Evolutionary conservation across 805 yeast genomes (phyloP).

Genomic region (Clavispora asparagi): DNA sequence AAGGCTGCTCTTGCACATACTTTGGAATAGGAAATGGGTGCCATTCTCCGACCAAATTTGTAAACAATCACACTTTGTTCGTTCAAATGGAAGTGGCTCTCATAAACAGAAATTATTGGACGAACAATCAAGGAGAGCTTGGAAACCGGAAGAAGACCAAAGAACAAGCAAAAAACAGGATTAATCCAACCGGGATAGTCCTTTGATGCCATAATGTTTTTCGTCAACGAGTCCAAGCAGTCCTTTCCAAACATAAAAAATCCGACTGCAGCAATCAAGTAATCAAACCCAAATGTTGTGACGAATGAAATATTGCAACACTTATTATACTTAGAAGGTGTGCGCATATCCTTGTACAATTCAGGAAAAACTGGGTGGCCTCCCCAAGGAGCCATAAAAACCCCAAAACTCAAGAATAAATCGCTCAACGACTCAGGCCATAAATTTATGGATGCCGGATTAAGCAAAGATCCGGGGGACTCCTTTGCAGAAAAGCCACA

Average conservation of each 20-base stretch:
- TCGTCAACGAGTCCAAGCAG: slow-evolving; percentile 71
- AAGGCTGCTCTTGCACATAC: slow-evolving; percentile 19
- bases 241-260: slow-evolving; percentile 74
- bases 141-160: slow-evolving; percentile 37
- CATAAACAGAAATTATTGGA: slow-evolving; percentile 37
- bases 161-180: slow-evolving; percentile 24
- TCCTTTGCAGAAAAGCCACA: slow-evolving; percentile 40
- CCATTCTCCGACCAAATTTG: slow-evolving; percentile 3
- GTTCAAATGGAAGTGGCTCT: slow-evolving; percentile 19
- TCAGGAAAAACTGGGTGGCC: slow-evolving; percentile 84
- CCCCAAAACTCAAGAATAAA: slow-evolving; percentile 52
- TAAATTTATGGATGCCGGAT: slow-evolving; percentile 37
- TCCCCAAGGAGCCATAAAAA: slow-evolving; percentile 74
- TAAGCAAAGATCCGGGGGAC: slow-evolving; percentile 53
- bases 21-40: slow-evolving; percentile 2
- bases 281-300: slow-evolving; percentile 55
- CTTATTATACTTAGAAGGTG: slow-evolving; percentile 53
- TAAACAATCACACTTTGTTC: slow-evolving; percentile 2
- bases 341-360: slow-evolving; percentile 68
- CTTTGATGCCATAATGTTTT: slow-evolving; percentile 58
- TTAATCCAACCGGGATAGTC: slow-evolving; percentile 63
- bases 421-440: slow-evolving; percentile 30
- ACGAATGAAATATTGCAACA: slow-evolving; percentile 53
- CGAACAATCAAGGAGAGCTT: slow-evolving; percentile 35
- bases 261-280: slow-evolving; percentile 59